Base-by-base conservation (phyloP, 2,329 filamentous ascomycete species). In the Mariannaea sp. region DNA sequence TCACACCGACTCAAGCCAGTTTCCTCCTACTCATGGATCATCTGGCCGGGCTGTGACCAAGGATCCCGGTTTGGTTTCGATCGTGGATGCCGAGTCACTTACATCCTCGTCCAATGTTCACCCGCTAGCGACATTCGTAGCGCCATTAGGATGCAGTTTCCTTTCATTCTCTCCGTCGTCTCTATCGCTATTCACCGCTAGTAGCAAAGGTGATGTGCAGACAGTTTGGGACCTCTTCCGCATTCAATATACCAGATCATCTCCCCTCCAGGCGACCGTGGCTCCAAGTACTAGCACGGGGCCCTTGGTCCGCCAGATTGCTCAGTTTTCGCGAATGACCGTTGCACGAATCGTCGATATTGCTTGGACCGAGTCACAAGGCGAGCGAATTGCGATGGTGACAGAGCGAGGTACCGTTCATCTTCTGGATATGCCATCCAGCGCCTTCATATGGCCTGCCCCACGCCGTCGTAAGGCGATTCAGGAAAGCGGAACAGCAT, bases 321-420 rank as follows among this genome's bases (percentile, higher is more conserved):
- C 92, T 7, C 86, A 92, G 55, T 97, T 96, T 68, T 90, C 90
- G 16, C 86, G 94, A 33, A 88, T 97, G 83, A 97, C 93, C 2
- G 88, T 93, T 42, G 91, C 94, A 3, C 89, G 90, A 48, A 90
- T 97, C 49, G 83, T 97, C 17, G 93, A 97, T 66, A 89, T 96
- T 35, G 85, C 86, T 3, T 99, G 94, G 94, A 88, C 88, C 2
- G 82, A 84, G 49, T 90, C 90, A 3, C 86, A 87, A 50, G 90
- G 90, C 17, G 90, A 96, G 68, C 87, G 89, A 53, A 76, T 95
- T 32, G 93, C 92, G 2, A 86, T 99, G 74, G 85, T 97, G 20
- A 97, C 94, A 1, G 91, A 96, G 66, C 89, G 92, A 62, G 92
- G 93, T n/a, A 99, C 94, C 7, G 86, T 97, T 9, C 94, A 99